Conservation (phyloP, 164 flowering plant species). For the Litsea cubeba region DNA sequence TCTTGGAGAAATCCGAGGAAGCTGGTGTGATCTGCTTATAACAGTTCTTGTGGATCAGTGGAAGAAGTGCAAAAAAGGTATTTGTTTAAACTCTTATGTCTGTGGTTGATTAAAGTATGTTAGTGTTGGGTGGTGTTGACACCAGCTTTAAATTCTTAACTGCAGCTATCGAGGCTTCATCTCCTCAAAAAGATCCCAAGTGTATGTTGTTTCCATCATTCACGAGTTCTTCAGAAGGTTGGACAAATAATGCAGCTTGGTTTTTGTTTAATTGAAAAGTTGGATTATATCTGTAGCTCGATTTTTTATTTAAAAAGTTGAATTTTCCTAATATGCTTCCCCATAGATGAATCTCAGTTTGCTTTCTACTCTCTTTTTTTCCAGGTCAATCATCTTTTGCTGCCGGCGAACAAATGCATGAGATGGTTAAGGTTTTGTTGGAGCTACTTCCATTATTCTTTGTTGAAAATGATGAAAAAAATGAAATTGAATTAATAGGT, state of each 20-base stretch:
- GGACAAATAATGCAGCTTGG: not conserved
- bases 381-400: conserved; percentile 59
- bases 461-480: not conserved
- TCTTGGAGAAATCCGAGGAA: conserved; percentile 56
- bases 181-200: conserved; percentile 82
- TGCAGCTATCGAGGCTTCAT: conserved; percentile 86
- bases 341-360: not conserved
- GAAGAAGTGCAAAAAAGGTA: conserved; percentile 97
- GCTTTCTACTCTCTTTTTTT: not conserved
- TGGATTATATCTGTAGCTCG: not conserved
- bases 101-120: not conserved
- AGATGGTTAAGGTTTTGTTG: conserved; percentile 65
- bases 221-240: conserved; percentile 47
- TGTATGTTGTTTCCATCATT: conserved; percentile 45
- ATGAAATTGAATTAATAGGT: not conserved
- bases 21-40: conserved; percentile 75
- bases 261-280: not conserved
- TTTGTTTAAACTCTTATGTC: conserved; percentile 3
- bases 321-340: not conserved
- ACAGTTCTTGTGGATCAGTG: conserved; percentile 71
- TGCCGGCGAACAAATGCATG: conserved; percentile 80
- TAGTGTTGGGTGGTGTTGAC: not conserved
- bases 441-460: conserved; percentile 1
- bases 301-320: not conserved
- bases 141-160: conserved; percentile 12